Percentiles rank a stretch among this genome's conserved stretches.
Conservation (phyloP, 306 rosid genomes). For the Quillaja saponaria region DNA sequence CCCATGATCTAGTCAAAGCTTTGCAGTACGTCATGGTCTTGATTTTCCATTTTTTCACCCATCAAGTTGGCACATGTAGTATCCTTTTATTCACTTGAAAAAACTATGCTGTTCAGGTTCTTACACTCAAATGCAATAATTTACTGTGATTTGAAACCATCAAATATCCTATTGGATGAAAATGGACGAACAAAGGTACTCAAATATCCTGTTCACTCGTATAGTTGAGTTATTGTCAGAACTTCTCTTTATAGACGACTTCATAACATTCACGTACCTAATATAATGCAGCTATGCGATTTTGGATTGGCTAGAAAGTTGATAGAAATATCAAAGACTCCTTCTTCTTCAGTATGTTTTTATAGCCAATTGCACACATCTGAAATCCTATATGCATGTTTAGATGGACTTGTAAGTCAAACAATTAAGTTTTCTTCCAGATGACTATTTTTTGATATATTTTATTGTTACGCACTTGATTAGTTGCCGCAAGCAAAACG, state of each 20-base stretch:
- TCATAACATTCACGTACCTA: slow-evolving; percentile 6
- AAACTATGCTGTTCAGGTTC: slow-evolving; percentile 51
- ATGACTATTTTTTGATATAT: slow-evolving; percentile 30
- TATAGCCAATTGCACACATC: slow-evolving; percentile 12
- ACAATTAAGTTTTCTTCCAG: slow-evolving; percentile 20
- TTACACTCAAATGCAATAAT: slow-evolving; percentile 90
- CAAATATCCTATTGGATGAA: slow-evolving; percentile 87
- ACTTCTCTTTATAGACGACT: slow-evolving; percentile 3
- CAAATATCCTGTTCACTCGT: not conserved
- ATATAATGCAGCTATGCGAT: slow-evolving; percentile 81
- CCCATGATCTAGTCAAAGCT: slow-evolving; percentile 67
- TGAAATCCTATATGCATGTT: not conserved
- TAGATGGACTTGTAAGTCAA: slow-evolving; percentile 10
- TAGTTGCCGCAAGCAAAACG: slow-evolving; percentile 92
- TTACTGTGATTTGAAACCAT: slow-evolving; percentile 94
- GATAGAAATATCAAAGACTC: slow-evolving; percentile 73
- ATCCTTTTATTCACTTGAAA: slow-evolving; percentile 32
- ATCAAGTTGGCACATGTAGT: slow-evolving; percentile 1
- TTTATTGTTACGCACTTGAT: slow-evolving; percentile 35
- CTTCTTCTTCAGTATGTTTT: slow-evolving; percentile 72
- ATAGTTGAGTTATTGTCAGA: slow-evolving; percentile 8
- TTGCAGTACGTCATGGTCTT: slow-evolving; percentile 56
- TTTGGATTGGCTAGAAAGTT: slow-evolving; percentile 91
- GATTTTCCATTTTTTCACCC: slow-evolving; percentile 14
- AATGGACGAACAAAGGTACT: slow-evolving; percentile 85